Base-by-base conservation (phyloP, 2,329 filamentous ascomycete genomes). In the Diaporthe sp. region DNA sequence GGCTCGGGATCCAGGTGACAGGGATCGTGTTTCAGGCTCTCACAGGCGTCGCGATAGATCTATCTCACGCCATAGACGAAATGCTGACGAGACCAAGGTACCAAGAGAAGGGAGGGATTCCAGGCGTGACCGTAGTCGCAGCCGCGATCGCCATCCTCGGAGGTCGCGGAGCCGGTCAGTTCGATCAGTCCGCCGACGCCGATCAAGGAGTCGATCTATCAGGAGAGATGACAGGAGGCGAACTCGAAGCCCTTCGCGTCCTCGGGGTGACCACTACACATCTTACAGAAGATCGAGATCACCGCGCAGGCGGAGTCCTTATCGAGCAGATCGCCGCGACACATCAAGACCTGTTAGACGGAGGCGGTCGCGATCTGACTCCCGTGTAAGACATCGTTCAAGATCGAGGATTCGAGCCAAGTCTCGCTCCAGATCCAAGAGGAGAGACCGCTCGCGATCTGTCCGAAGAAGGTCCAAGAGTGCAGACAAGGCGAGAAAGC, bases 401-500 rank as follows among this genome's bases (percentile, higher is more conserved):
- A 73, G 31, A 17, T 77, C 76, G 3, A 77, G 58, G 28, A 28
- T 60, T n/a, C 71, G 76, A 37, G 70, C 55, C 7, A 75, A 42
- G 65, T 75, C 76, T 34, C 73, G 61, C 7, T 71, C 71, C 8
- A 75, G 49, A 15, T 75, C 76, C 25, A 77, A 51, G 51, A 77
- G 60, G 71, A 72, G 76, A 60, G 76, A 77, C 34, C 73, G 73
- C 15, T 77, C 76, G 13, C 63, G 73, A 9, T 77, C 76, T 20
- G 22, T 47, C 28, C 73, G 73, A 22, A 77, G 65, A 25, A 73
- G 51, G 51, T 77, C 76, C 17, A 80, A 82, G n/a, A 78, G 77
- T 37, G 72, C 58, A 10, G 84, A 86, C 44, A 84, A 84, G 13
- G 55, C 60, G 17, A 84, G 82, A 73, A 88, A 86, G 77, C 85